Conservation (phyloP, 352 stramenopile species). For the Thraustochytrium striatum region DNA sequence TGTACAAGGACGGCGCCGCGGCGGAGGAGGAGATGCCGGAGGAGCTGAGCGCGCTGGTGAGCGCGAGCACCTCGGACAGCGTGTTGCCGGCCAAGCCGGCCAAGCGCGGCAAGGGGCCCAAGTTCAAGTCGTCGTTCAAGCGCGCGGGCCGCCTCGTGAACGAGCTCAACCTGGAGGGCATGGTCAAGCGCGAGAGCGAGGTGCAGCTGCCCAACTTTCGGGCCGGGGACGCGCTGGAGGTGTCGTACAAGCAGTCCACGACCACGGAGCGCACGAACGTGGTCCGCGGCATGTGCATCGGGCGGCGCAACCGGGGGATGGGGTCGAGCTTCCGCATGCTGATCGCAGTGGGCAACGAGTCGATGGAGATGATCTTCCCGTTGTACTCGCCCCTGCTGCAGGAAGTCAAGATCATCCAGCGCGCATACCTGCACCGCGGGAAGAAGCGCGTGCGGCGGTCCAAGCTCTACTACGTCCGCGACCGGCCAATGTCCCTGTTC, state of each 20-base stretch:
- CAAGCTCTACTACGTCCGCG: conserved; percentile 80
- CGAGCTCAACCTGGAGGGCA: conserved; percentile 34
- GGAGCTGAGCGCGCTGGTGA: too few species aligned
- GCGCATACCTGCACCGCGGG: conserved; percentile 82
- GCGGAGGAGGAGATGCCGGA: too few species aligned
- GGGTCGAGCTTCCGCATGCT: conserved; percentile 74
- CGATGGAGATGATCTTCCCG: conserved; percentile 49
- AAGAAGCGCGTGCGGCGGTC: conserved; percentile 79
- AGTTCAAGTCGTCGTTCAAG: conserved; percentile 26
- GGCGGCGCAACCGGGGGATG: conserved; percentile 69
- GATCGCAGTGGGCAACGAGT: conserved; percentile 48
- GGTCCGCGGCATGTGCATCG: conserved; percentile 73
- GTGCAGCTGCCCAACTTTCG: conserved; percentile 14
- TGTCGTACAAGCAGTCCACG: conserved; percentile 68
- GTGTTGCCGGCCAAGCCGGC: too few species aligned
- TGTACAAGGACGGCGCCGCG: too few species aligned
- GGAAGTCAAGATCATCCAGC: conserved; percentile 75
- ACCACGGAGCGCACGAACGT: conserved; percentile 67
- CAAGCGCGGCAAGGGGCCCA: conserved; percentile 25
- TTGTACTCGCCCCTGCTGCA: conserved; percentile 74
- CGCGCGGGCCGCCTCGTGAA: not conserved
- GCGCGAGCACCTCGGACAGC: too few species aligned
- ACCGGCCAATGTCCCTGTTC: conserved; percentile 51
- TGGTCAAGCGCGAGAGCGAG: conserved; percentile 4
- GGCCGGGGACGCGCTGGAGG: conserved; percentile 36